These are phyloP conservation scores for Hymenoscyphus repandus DNA, from an alignment of 2,329 filamentous ascomycete species.

Conservation along the genomic window DNA sequence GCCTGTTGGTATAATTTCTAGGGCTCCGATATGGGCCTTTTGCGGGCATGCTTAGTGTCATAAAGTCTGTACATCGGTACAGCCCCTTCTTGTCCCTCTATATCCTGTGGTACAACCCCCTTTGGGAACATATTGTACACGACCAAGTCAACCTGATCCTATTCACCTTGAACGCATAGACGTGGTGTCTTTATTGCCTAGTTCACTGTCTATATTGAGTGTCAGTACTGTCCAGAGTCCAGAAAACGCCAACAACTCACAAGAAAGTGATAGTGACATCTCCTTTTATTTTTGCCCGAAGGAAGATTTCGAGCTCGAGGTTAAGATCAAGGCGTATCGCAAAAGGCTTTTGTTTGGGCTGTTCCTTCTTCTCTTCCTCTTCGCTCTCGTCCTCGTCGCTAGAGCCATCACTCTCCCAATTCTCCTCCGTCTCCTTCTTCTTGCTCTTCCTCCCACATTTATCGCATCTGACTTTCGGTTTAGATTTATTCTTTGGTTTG, in stretches of 20 bases:
- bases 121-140: too few relatives aligned
- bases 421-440: slow-evolving; percentile 11
- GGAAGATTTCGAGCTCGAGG: slow-evolving; percentile 71
- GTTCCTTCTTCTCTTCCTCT: slow-evolving; percentile 36
- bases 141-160: too few relatives aligned
- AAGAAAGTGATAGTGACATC: slow-evolving; percentile 60
- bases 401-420: slow-evolving; percentile 13
- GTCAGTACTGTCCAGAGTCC: background rate
- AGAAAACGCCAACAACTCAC: slow-evolving; percentile 9
- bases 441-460: slow-evolving; percentile 5
- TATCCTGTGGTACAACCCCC: too few relatives aligned
- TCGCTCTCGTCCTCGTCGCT: slow-evolving; percentile 7
- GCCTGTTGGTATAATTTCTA: too few relatives aligned
- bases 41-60: too few relatives aligned
- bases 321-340: slow-evolving; percentile 69
- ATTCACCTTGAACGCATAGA: too few relatives aligned
- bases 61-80: too few relatives aligned
- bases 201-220: background rate
- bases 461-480: slow-evolving; percentile 4
- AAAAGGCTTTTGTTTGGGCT: slow-evolving; percentile 53
- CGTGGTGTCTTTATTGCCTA: background rate
- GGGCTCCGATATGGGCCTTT: too few relatives aligned
- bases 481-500: slow-evolving; percentile 15
- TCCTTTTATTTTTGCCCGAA: slow-evolving; percentile 75
- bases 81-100: too few relatives aligned